Conservation (phyloP, 371 early-diverging fungal species). For the Blakeslea trispora region DNA sequence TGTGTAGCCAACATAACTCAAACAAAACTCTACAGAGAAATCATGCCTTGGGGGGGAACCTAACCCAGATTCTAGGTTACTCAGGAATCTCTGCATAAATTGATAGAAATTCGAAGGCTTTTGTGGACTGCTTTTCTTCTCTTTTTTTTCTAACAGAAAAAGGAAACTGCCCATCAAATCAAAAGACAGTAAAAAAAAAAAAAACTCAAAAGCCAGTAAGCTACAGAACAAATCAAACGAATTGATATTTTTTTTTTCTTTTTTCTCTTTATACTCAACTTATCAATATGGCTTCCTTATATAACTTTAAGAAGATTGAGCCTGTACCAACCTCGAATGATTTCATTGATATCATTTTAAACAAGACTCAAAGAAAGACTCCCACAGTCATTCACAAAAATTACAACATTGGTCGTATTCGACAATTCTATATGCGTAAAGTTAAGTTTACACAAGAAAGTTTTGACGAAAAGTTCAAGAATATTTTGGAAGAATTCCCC, state of each 20-base stretch:
- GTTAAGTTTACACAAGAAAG: conserved; percentile 99
- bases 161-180: no score
- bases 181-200: no score
- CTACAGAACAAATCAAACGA: not conserved
- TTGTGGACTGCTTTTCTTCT: not conserved
- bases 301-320: conserved; percentile 98
- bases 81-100: no score
- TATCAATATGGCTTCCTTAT: conserved; percentile 51
- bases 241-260: not conserved
- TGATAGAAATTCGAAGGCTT: not conserved
- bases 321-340: conserved; percentile 94
- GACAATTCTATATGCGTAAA: conserved; percentile 99
- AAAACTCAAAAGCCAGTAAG: not conserved
- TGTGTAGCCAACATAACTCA: no score
- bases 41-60: no score
- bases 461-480: conserved; percentile 95
- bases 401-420: conserved; percentile 95
- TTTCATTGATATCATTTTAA: conserved; percentile 98
- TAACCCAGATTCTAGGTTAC: no score
- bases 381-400: conserved; percentile 98
- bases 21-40: no score
- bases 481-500: conserved; percentile 97
- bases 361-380: conserved; percentile 99
- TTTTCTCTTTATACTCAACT: not conserved
- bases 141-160: not conserved